Conservation (phyloP, 441 rosid genomes). For the Dalechampia spathulata region DNA sequence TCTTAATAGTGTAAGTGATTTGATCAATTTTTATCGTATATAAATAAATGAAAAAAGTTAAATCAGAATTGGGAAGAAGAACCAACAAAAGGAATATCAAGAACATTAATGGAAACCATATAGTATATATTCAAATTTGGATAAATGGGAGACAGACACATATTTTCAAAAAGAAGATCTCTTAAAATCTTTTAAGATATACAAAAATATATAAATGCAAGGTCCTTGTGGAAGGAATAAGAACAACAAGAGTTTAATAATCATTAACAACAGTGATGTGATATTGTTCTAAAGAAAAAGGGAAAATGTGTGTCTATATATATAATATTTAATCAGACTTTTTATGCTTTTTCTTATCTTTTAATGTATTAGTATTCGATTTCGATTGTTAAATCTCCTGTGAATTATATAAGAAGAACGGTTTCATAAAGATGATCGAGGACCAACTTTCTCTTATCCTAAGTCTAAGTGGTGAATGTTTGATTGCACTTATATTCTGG, state of each 20-base stretch:
- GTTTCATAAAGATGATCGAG: too few relatives aligned
- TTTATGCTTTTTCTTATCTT: too few relatives aligned
- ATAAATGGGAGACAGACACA: neutral
- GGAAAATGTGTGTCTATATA: constrained; percentile 2
- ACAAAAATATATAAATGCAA: constrained; percentile 1
- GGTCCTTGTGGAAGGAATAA: constrained; percentile 20
- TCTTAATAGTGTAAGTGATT: too few relatives aligned
- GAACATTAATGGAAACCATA: neutral
- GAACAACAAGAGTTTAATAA: constrained; percentile 10
- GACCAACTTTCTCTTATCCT: constrained; percentile 19
- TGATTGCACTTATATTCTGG: constrained; percentile 5
- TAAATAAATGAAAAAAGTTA: neutral
- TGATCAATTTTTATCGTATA: too few relatives aligned
- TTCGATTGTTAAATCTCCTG: too few relatives aligned
- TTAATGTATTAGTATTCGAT: too few relatives aligned
- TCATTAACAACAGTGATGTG: neutral
- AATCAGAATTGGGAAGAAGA: neutral
- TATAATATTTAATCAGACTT: too few relatives aligned
- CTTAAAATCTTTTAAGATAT: constrained; percentile 3
- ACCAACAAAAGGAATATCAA: constrained; percentile 10
- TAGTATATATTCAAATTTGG: constrained; percentile 4
- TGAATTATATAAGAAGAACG: too few relatives aligned
- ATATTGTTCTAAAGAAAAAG: constrained; percentile 17
- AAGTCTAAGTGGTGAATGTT: constrained; percentile 6
- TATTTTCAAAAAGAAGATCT: constrained; percentile 9